Conservation (phyloP, 2,329 filamentous ascomycete genomes). For the Talaromyces sp. region DNA sequence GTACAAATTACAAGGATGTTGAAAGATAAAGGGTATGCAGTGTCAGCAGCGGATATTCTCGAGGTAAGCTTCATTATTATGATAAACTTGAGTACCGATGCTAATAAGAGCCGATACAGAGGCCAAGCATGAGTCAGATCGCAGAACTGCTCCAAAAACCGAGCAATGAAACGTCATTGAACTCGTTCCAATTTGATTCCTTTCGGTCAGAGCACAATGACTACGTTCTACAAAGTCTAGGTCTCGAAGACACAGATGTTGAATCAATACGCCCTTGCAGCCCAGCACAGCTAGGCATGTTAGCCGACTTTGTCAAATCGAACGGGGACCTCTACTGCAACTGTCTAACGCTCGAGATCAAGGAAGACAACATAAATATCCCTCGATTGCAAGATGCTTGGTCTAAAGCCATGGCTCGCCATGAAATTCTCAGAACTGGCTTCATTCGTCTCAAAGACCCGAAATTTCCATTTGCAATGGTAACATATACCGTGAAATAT, state of each 20-base stretch:
- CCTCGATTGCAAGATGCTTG: slow-evolving; percentile 54
- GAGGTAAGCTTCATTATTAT: slow-evolving; percentile 40
- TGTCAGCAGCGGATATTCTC: slow-evolving; percentile 70
- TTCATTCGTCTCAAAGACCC: slow-evolving; percentile 60
- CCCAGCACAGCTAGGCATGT: slow-evolving; percentile 70
- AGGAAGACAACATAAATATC: slow-evolving; percentile 30
- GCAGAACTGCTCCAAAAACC: slow-evolving; percentile 33
- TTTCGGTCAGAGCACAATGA: slow-evolving; percentile 47
- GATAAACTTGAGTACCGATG: not conserved
- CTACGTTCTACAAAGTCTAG: slow-evolving; percentile 27
- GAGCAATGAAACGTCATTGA: slow-evolving; percentile 30
- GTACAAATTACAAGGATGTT: slow-evolving; percentile 68
- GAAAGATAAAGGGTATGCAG: slow-evolving; percentile 51
- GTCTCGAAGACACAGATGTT: slow-evolving; percentile 35
- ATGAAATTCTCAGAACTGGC: slow-evolving; percentile 72
- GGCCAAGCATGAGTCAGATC: slow-evolving; percentile 33
- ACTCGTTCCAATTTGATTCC: slow-evolving; percentile 44
- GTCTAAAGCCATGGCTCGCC: slow-evolving; percentile 47
- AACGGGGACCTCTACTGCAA: slow-evolving; percentile 70
- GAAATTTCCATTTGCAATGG: slow-evolving; percentile 66
- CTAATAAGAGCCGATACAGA: slow-evolving; percentile 21
- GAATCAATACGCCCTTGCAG: slow-evolving; percentile 71
- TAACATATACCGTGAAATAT: slow-evolving; percentile 50
- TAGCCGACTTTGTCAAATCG: slow-evolving; percentile 67
- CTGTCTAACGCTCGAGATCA: slow-evolving; percentile 54